Evolutionary conservation across 2,329 filamentous ascomycete species (phyloP), one percentile per base, ranked within the genome.

Genomic region (Ilyonectria sp.): DNA sequence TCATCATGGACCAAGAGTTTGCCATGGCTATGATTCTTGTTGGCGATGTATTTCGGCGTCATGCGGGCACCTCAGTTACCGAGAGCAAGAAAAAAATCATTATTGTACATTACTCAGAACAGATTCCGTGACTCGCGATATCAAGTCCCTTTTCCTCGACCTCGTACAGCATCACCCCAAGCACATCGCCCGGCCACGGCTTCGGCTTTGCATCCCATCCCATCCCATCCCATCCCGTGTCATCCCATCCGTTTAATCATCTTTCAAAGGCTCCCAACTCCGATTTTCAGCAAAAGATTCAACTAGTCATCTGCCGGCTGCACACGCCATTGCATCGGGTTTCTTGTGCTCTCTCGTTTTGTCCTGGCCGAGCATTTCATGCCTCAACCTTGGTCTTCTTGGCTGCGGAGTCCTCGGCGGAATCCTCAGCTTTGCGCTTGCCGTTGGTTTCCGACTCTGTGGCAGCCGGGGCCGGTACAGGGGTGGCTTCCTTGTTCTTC

Each of bases 401-500:
- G 5, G 78, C 69, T 40, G 76, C 74, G 31, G 75, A 69, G 26
- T 75, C 78, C 33, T 75, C 76, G 8, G 68, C 72, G 1, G 70
- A 52, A 9, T 74, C 79, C 21, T 77, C 78, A 3, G 80, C 79
- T 67, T 82, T 82, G 44, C 73, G 76, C 77, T 77, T 83, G 52
- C 76, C 69, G 60, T 89, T 87, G 5, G 81, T 67, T 29, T 79
- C 75, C 17, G 31, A 75, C 71, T 63, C 76, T 67, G 60, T 76
- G 56, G 77, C 75, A 44, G 76, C 68, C 8, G 78, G 60, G 6
- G 65, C 37, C 10, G 68, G 52, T 6, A 68, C 65, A 4, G 70
- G 49, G 1, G 63, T 71, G 9, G 64, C 71, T 9, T 76, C 74
- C 53, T 77, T 79, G 76, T 84, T 90, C 77, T 91, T 94, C 76